These are phyloP conservation scores for Phytophthora quininea DNA, from an alignment of 352 stramenopile species.

Conservation along the genomic window DNA sequence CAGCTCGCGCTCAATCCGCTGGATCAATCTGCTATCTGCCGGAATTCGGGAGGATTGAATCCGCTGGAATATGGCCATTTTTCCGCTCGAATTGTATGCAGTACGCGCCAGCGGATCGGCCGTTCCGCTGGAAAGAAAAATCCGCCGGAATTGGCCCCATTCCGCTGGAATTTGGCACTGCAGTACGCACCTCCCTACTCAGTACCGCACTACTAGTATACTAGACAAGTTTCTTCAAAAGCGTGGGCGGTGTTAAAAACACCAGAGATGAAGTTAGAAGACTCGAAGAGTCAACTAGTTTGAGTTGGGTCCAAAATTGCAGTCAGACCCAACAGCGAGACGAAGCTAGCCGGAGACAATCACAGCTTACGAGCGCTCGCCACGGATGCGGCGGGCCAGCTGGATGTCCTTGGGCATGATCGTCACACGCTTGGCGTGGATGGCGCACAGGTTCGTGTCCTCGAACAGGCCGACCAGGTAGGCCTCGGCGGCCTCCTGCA, in stretches of 20 bases:
- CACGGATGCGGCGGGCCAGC: constrained; percentile 92
- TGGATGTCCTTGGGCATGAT: constrained; percentile 97
- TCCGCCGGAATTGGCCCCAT: too few relatives aligned
- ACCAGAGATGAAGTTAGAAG: constrained; percentile 36
- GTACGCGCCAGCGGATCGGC: too few relatives aligned
- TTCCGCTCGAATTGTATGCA: too few relatives aligned
- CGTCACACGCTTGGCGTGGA: constrained; percentile 94
- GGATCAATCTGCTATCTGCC: too few relatives aligned
- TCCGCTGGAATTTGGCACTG: too few relatives aligned
- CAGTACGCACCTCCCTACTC: too few relatives aligned
- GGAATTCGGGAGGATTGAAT: too few relatives aligned
- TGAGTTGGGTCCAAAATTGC: background rate
- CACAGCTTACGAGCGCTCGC: constrained; percentile 77
- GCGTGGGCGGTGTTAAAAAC: constrained; percentile 60
- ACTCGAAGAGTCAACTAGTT: constrained; percentile 15
- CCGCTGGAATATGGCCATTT: too few relatives aligned
- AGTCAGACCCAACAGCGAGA: constrained; percentile 69
- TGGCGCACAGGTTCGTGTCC: constrained; percentile 94
- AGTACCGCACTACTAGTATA: background rate
- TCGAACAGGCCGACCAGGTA: constrained; percentile 86
- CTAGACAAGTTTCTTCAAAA: constrained; percentile 27
- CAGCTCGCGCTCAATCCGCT: too few relatives aligned
- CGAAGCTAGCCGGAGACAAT: constrained; percentile 69
- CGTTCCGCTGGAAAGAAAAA: too few relatives aligned
- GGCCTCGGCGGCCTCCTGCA: constrained; percentile 90